phyloP scores from a whole-genome alignment of 2,329 filamentous ascomycete genomes.

The Lasiodiplodia citricola region DNA sequence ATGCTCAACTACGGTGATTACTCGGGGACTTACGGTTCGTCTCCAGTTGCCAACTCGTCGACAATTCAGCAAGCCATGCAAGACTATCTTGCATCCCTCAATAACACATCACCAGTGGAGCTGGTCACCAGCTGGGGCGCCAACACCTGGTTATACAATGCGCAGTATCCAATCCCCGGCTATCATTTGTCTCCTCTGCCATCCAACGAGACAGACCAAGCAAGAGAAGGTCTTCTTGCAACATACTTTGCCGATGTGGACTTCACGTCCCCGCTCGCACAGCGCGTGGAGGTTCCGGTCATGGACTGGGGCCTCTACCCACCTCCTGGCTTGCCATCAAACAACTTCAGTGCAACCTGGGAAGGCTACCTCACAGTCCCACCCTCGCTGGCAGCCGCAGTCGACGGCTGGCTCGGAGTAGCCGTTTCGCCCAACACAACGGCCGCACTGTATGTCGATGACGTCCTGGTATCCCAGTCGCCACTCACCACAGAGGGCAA shows the following conservation, averaged over 20 bases:
- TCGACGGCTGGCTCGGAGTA: constrained; percentile 50
- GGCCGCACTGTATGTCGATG: constrained; percentile 46
- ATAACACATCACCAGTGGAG: constrained; percentile 32
- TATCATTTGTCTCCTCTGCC: constrained; percentile 47
- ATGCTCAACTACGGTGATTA: constrained; percentile 53
- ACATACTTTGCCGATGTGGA: constrained; percentile 51
- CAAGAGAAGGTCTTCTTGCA: constrained; percentile 41
- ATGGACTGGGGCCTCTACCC: constrained; percentile 54
- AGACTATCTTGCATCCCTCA: constrained; percentile 34
- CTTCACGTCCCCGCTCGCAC: constrained; percentile 41
- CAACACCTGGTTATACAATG: constrained; percentile 53
- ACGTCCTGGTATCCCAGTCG: constrained; percentile 36
- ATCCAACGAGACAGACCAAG: constrained; percentile 31
- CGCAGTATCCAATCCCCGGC: constrained; percentile 50
- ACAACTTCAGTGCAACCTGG: constrained; percentile 54
- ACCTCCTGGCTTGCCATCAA: constrained; percentile 49
- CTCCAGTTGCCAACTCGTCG: constrained; percentile 45
- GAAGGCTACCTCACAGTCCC: constrained; percentile 48
- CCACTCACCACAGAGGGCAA: constrained; percentile 36
- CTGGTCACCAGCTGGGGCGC: constrained; percentile 50
- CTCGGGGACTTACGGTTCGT: constrained; percentile 50
- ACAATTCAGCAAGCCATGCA: constrained; percentile 49
- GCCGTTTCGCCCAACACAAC: constrained; percentile 50
- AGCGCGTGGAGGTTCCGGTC: constrained; percentile 45
- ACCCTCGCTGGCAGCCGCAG: constrained; percentile 42